phyloP scores from a whole-genome alignment of 306 rosid genomes.

The Acacia crassicarpa region DNA sequence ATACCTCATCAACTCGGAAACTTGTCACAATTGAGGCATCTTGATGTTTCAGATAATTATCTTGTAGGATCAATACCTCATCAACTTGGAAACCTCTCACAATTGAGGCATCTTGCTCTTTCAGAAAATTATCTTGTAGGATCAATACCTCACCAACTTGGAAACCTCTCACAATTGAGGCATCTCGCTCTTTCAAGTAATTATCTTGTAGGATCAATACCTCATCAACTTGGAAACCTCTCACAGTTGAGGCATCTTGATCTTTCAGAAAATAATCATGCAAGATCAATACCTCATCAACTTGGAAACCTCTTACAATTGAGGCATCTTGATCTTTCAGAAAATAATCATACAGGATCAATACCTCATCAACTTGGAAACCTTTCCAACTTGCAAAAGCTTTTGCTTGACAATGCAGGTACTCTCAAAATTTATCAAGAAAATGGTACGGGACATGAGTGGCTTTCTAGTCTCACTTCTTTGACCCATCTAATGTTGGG shows the following conservation, averaged over 20 bases:
- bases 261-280: neutral
- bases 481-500: neutral
- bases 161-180: neutral
- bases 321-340: neutral
- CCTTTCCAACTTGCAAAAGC: neutral
- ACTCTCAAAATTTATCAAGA: neutral
- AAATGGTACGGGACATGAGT: neutral
- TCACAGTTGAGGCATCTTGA: neutral
- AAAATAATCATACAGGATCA: neutral
- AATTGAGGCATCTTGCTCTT: neutral
- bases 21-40: neutral
- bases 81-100: neutral
- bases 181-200: neutral
- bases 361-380: neutral
- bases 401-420: neutral
- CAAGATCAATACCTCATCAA: neutral
- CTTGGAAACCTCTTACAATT: neutral
- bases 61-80: neutral
- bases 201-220: neutral
- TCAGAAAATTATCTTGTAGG: neutral
- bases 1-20: no score
- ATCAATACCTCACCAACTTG: neutral
- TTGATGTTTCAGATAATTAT: neutral
- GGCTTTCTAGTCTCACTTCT: slow-evolving; percentile 7
- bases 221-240: neutral